Conservation (phyloP, 2,329 filamentous ascomycete genomes). For the Microdochium paspali region DNA sequence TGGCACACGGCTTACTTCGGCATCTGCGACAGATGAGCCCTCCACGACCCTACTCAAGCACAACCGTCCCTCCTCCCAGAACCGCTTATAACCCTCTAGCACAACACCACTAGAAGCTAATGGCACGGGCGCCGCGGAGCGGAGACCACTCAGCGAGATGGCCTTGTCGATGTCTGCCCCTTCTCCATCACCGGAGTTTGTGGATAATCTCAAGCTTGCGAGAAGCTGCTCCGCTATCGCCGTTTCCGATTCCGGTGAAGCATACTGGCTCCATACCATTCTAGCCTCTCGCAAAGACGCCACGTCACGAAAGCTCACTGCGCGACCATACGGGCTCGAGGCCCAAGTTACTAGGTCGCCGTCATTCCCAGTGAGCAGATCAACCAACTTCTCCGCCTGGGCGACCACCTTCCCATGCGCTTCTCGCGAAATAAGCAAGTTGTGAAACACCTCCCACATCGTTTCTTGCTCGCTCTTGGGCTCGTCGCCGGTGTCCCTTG, state of each 20-base stretch:
- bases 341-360: neutral
- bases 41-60: neutral
- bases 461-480: neutral
- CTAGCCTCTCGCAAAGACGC: neutral
- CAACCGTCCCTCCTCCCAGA: constrained; percentile 22
- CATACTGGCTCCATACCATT: neutral
- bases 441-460: neutral
- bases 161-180: neutral
- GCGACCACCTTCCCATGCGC: neutral
- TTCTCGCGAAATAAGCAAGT: neutral
- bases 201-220: neutral
- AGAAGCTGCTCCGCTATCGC: neutral
- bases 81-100: constrained; percentile 14
- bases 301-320: neutral
- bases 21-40: neutral
- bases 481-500: neutral
- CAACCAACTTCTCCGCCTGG: neutral
- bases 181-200: neutral
- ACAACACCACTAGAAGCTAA: constrained; percentile 14
- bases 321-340: neutral
- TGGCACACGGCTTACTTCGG: neutral
- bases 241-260: neutral
- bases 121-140: constrained; percentile 27
- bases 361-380: neutral
- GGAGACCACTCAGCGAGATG: constrained; percentile 16